Evolutionary conservation across 139 green algal genomes (phyloP), one percentile per base, ranked within the genome.

Genomic region (Tetraselmis striata): DNA sequence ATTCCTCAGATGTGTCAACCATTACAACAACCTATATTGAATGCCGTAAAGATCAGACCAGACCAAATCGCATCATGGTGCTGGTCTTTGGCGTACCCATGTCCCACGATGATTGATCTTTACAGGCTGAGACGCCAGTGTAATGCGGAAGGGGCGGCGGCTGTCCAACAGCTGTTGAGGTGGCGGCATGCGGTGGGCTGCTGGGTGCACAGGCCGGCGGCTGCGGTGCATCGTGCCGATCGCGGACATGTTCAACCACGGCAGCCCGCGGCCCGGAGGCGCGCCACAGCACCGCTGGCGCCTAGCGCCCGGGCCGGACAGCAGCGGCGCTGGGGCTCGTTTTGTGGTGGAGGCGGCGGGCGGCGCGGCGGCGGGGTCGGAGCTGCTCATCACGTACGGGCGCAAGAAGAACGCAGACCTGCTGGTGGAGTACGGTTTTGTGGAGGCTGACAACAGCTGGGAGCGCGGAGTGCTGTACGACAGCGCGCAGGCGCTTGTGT

Each of bases 361-460:
- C 74, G 25, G 23, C 23, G 74, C 25, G 25, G n/a, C 74, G 25
- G 74, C 74, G 2, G 74, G 74, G 23, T 2, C 11, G 25, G 74
- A 77, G 25, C 25, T 77, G 26, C 23, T 77, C 25, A 77, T 77
- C 22, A 28, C 25, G 26, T 77, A 77, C 74, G 74, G 74, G 2
- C 74, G n/a, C 22, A 29, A 77, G 2, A 28, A 29, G 2, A 77
- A 77, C 74, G 74, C 74, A 18, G 74, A 77, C 26, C 74, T 77
- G 25, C 74, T 77, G 11, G 74, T 77, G 74, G 74, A 77, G 74
- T 77, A 77, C 74, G 74, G 74, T 28, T 77, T 77, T 18, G 74
- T 77, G 26, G 74, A 77, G 26, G 2, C 23, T 28, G 74, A 18
- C 26, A 29, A 29, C 26, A 29, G n/a, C 25, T 31, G 74, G 74